Evolutionary conservation across 306 rosid species (phyloP), one percentile per base, ranked within the genome.

Genomic region (Comarum palustre): DNA sequence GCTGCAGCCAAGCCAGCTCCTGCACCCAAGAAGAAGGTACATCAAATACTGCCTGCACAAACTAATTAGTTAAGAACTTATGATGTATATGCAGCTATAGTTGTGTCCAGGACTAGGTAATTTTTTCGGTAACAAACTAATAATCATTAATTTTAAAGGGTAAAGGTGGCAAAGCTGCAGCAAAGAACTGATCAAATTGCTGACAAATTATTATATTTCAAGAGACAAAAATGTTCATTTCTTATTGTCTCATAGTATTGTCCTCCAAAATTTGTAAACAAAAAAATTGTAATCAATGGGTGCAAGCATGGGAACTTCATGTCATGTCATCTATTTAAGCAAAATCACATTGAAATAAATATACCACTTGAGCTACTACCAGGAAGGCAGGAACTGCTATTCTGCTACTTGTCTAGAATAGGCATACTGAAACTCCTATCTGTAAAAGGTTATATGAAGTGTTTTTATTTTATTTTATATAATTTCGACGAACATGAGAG

Each of bases 21-120:
- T 41, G 96, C 87, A 46, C 79, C 90, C 25, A 88, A 90, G 85
- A 87, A 86, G 84, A 92, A 82, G 96, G 91, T 84, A 80, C 48
- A 15, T 8, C 41, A 2, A 60, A 15, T 31, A 61, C 24, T 32
- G 17, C 43, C 43, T 61, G 1, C 66, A 3, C 15, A 32, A 32
- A 60, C 66, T 15, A 60, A 60, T 60, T 14, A 29, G 10, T n/a
- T n/a, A n/a, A n/a, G n/a, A n/a, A n/a, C n/a, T 25, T 58, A 57
- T 17, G 15, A 59, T 58, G n/a, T 27, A 58, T 5, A 6, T 16
- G 13, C 10, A 61, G 42, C 43, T 61, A 61, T 34, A 3, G n/a
- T n/a, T n/a, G n/a, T n/a, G n/a, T n/a, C 29, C 34, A 5, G 22
- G 22, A 5, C 31, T 7, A 43, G 15, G 5, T 24, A 38, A 8